Evolutionary conservation across 139 green algal species (phyloP), one percentile per base, ranked within the genome.

Genomic region (Astrephomene gubernaculifera): DNA sequence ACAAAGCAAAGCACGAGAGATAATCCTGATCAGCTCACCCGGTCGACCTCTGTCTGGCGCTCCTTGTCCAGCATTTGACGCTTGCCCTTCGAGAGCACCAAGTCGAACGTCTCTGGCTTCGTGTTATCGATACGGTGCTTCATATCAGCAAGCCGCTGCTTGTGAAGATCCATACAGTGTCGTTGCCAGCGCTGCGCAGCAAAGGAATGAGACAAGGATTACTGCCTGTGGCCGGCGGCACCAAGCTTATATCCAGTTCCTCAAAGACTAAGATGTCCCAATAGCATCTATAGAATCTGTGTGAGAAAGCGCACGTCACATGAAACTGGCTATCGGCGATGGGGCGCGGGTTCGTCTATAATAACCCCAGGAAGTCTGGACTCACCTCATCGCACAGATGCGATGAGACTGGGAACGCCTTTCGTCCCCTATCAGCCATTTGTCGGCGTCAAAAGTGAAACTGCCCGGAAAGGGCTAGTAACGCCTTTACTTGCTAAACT

Each of bases 131-230:
- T 68, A 21, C 61, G 64, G 25, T 54, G 71, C 71, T 86, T 83
- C 68, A 89, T 84, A 0, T 78, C 69, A 0, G 35, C 29, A n/a
- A 89, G 85, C 31, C 85, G 69, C 33, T 89, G 43, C 85, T 83
- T 89, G 71, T 89, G 85, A 8, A 86, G 69, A 0, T 86, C 70
- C 54, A 71, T 57, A 44, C 71, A 82, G n/a, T 86, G 76, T 29
- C 53, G 64, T 39, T 86, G 69, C 85, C 85, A 89, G 63, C 45
- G 38, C 85, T 89, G 85, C 67, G 57, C 17, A 45, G 12, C 49
- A 17, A 57, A 57, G 17, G 14, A 17, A 57, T n/a, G 38, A 39
- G 29, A 39, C 8, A 29, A 79, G 52, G 69, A n/a, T n/a, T n/a
- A n/a, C n/a, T n/a, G n/a, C n/a, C n/a, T n/a, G n/a, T n/a, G n/a